A percentile compares a stretch with the other conserved stretches of the same genome.
Conservation (phyloP, 2,329 filamentous ascomycete species). For the Myotisia sp. region DNA sequence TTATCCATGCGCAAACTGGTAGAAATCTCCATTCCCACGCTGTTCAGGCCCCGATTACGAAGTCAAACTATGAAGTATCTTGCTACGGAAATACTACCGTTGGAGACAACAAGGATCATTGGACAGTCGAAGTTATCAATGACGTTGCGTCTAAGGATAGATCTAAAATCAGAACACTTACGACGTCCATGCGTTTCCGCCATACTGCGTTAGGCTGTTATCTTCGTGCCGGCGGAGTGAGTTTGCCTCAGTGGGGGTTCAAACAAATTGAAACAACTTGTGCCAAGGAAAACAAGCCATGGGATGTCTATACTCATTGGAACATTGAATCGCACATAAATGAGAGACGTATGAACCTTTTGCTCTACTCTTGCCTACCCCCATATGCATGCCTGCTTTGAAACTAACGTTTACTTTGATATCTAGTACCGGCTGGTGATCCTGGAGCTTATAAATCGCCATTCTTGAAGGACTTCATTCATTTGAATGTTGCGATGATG, state of each 20-base stretch:
- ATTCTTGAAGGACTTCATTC: constrained; percentile 94
- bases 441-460: constrained; percentile 90
- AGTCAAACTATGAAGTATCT: constrained; percentile 83
- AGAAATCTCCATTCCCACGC: constrained; percentile 94
- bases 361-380: constrained; percentile 1
- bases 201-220: constrained; percentile 80
- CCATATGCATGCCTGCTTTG: constrained; percentile 6
- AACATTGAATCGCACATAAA: constrained; percentile 94
- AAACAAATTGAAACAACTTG: constrained; percentile 98
- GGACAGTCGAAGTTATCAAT: constrained; percentile 79
- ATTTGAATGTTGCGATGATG: constrained; percentile 99
- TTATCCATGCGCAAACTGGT: constrained; percentile 89
- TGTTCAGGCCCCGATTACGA: constrained; percentile 75
- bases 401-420: no score
- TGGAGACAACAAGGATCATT: constrained; percentile 96
- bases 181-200: constrained; percentile 78
- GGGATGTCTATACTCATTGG: constrained; percentile 95
- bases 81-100: constrained; percentile 91
- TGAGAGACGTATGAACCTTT: constrained; percentile 59
- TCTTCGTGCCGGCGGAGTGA: constrained; percentile 84
- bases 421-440: constrained; percentile 66
- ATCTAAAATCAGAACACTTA: constrained; percentile 76
- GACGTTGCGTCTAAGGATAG: constrained; percentile 79
- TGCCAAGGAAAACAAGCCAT: constrained; percentile 79
- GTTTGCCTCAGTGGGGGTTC: constrained; percentile 97